Evolutionary conservation across 2,329 filamentous ascomycete species (phyloP), one percentile per base, ranked within the genome.

Genomic region (Pseudogymnoascus sp.): DNA sequence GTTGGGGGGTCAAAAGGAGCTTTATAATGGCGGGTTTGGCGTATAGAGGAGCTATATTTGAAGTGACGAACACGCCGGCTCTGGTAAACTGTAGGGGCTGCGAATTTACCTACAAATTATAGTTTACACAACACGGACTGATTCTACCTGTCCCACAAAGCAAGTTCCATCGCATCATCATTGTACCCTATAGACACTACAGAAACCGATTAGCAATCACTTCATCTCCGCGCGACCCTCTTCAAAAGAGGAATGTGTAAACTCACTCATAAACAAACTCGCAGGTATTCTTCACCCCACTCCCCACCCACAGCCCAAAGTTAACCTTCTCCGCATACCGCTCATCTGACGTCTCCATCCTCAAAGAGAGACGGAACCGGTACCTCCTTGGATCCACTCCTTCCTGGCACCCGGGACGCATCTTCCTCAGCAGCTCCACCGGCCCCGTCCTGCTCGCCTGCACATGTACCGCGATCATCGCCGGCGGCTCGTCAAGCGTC

Each of bases 301-400:
- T 80, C 6, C 78, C 79, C 56, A 81, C 75, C 79, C 79, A 81
- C 61, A 81, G 73, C 4, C 78, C 79, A 68, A 77, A 80, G 69
- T 82, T 82, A 23, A 82, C 75, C 63, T 77, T 77, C 62, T 80
- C 77, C 59, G 74, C 74, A 67, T 82, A 82, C 31, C 80, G 75
- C 68, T 78, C 76, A 70, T 82, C 80, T 2, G 77, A 74, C 21
- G 80, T 81, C 69, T 81, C 79, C 73, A 82, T 78, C 17, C 78
- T 79, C 64, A 79, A 76, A 64, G 79, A 80, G 68, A 81, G 73
- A 65, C 79, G 76, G 66, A 81, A 81, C 64, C 77, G 78, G 66
- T 82, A 82, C 62, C 62, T 67, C 33, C 65, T 69, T 2, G 71
- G 71, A 62, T 72, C 71, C 9, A 72, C 68, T 15, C 61, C 61